Evolutionary conservation across 495 filamentous ascomycete genomes (phyloP).

Genomic region (Parachaetomium inaequale): DNA sequence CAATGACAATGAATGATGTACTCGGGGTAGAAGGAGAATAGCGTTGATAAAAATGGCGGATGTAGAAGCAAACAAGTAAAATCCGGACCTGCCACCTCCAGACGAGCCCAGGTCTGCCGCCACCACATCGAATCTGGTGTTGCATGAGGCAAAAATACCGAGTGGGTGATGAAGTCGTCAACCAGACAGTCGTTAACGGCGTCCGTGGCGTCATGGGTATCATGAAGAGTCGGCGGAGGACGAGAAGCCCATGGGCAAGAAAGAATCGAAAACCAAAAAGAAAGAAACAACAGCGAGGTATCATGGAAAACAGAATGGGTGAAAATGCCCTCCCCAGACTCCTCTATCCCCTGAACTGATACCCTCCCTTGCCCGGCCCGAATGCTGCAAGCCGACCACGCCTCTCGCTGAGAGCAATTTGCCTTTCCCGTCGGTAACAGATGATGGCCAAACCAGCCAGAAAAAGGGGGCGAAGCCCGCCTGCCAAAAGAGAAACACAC

Average conservation of each 20-base stretch:
- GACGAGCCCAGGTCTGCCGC: neutral
- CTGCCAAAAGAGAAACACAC: neutral
- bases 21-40: neutral
- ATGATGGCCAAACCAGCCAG: neutral
- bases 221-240: neutral
- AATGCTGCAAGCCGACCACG: slow-evolving; percentile 4
- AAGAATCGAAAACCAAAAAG: slow-evolving; percentile 9
- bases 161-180: neutral
- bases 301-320: slow-evolving; percentile 16
- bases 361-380: slow-evolving; percentile 5
- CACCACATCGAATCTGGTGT: neutral
- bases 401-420: neutral
- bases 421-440: neutral
- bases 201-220: neutral
- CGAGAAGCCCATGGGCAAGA: slow-evolving; percentile 5
- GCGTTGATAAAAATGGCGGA: neutral
- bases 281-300: slow-evolving; percentile 21
- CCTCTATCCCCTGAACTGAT: slow-evolving; percentile 29
- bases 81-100: neutral
- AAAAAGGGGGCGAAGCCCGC: neutral
- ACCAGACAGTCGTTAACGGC: neutral
- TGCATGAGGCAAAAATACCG: neutral
- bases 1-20: neutral
- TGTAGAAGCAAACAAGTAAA: neutral
- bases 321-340: slow-evolving; percentile 25